These are phyloP conservation scores for Piromyces finnis DNA, from an alignment of 192 early-diverging fungal species.

Conservation along the genomic window DNA sequence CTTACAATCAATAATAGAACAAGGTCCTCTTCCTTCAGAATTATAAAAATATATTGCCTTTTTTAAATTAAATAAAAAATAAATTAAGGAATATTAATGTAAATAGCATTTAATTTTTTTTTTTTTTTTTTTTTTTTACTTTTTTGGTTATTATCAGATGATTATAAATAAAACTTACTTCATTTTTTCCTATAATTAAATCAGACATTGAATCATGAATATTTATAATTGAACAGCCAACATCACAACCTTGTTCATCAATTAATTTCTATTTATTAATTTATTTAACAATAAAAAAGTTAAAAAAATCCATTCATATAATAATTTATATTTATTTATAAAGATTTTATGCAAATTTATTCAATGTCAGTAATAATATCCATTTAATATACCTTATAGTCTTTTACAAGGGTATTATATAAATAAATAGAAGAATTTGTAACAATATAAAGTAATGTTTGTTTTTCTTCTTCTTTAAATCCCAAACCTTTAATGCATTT, in stretches of 20 bases:
- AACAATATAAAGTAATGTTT: constrained; percentile 45
- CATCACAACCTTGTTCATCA: constrained; percentile 66
- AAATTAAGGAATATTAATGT: too few species aligned
- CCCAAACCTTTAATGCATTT: constrained; percentile 43
- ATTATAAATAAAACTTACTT: constrained; percentile 13
- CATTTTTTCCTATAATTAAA: constrained; percentile 70
- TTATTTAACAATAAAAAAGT: too few species aligned
- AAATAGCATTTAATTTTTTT: too few species aligned
- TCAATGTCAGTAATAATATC: too few species aligned
- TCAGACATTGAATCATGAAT: constrained; percentile 40
- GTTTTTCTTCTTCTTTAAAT: constrained; percentile 46
- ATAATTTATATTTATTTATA: too few species aligned
- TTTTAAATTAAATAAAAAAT: too few species aligned
- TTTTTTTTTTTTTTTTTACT: too few species aligned
- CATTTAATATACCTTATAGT: constrained; percentile 10
- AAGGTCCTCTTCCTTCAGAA: constrained; percentile 75
- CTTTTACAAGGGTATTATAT: constrained; percentile 29
- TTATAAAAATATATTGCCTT: constrained; percentile 42
- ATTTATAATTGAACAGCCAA: constrained; percentile 53
- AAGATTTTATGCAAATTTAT: too few species aligned
- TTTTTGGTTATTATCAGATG: too few species aligned
- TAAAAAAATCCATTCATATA: too few species aligned
- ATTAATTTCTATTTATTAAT: constrained; percentile 19
- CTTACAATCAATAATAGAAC: constrained; percentile 71
- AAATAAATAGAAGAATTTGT: constrained; percentile 41